Evolutionary conservation across 2,329 filamentous ascomycete genomes (phyloP), one percentile per base, ranked within the genome.

Genomic region (Exophiala bonariae): DNA sequence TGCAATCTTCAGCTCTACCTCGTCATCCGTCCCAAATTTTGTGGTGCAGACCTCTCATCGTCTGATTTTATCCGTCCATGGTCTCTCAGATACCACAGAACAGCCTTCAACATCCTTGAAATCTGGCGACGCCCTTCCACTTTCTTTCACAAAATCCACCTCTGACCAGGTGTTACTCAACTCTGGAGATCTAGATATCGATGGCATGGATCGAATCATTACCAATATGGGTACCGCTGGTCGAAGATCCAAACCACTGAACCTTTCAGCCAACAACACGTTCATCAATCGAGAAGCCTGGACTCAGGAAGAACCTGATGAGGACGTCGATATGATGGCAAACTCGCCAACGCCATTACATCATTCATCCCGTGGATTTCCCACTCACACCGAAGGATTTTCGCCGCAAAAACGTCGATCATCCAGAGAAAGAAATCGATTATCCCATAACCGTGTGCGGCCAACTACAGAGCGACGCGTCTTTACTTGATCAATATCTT

Each of bases 131-230:
- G 18, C 16, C n/a, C 6, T 13, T 13, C 8, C 35, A 4, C 4
- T 18, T 16, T 8, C 7, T 26, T 36, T 22, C 33, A 37, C 30
- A n/a, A 20, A 33, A 18, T 28, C 26, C 38, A 18, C 46, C 14
- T 37, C 23, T 28, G 71, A 75, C 38, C 70, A 74, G 51, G 51
- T 65, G 22, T 66, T 67, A 57, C 63, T 75, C 10, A 66, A 57
- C 35, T 62, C 62, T 36, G 72, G 71, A 34, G 68, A 73, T 43
- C 63, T 76, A 13, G 72, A 73, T 47, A 63, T 76, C 13, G 66
- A 73, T 33, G 72, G 71, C 37, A 74, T 76, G 71, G 71, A 71
- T 46, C 65, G 71, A 16, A 58, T 75, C 3, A 57, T 76, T 30
- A 70, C 64, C 20, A 65, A 66, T 32, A 75, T 75, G 70, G 47